Evolutionary conservation across 352 stramenopile genomes (phyloP).

Genomic region (Thraustotheca clavata): DNA sequence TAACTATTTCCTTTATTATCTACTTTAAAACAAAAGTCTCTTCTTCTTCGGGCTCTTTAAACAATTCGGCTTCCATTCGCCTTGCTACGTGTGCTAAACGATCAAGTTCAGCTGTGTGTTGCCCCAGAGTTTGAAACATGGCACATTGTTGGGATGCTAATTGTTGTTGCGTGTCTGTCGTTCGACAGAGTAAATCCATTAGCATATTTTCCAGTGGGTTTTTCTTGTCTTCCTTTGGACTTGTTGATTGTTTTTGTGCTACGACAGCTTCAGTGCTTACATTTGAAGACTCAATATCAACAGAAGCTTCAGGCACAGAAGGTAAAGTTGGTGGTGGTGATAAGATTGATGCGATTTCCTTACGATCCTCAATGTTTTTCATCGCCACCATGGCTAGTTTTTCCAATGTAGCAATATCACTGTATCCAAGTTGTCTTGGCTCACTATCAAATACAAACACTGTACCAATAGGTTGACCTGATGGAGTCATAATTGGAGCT

Average conservation of each 20-base stretch:
- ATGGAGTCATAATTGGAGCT: conserved; percentile 31
- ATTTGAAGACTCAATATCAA: neutral
- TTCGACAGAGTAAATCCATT: conserved; percentile 15
- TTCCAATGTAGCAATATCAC: conserved; percentile 19
- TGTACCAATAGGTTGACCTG: conserved; percentile 70
- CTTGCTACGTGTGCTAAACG: neutral
- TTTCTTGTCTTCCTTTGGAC: neutral
- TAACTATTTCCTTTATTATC: neutral
- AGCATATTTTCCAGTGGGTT: conserved; percentile 21
- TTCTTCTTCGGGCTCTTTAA: neutral
- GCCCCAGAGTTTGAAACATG: conserved; percentile 9
- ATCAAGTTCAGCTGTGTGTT: conserved; percentile 12
- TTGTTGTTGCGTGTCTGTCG: conserved; percentile 15
- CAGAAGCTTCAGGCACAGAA: neutral
- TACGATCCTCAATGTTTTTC: conserved; percentile 20
- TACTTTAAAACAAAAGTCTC: conserved; percentile 2
- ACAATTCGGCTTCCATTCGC: conserved; percentile 17
- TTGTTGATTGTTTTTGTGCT: neutral
- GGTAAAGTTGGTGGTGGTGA: neutral
- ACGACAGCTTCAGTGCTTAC: neutral
- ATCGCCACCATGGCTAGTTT: conserved; percentile 14
- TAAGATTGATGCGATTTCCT: neutral
- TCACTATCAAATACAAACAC: conserved; percentile 85
- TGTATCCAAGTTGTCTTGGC: conserved; percentile 28
- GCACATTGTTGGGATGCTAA: conserved; percentile 14